Evolutionary conservation across 1,284 basidiomycete species (phyloP).

Genomic region (Anthracocystis setariae): DNA sequence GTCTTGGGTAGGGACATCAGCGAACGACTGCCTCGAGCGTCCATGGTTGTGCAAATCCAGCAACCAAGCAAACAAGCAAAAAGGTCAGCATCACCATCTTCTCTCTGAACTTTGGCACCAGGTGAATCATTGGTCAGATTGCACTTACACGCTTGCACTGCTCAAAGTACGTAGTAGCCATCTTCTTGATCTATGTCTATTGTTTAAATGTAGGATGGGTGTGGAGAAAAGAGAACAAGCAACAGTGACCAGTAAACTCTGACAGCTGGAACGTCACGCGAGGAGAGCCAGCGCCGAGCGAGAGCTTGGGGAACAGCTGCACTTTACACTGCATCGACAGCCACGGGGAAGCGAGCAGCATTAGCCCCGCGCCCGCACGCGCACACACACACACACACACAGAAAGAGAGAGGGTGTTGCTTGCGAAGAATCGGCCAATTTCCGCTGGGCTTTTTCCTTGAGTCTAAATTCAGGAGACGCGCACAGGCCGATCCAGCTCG

Average conservation of each 20-base stretch:
- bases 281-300: not conserved
- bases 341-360: slow-evolving; percentile 4
- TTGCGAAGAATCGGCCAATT: slow-evolving; percentile 10
- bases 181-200: slow-evolving; percentile 20
- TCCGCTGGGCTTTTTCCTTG: not conserved
- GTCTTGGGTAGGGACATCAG: slow-evolving; percentile 85
- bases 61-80: not conserved
- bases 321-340: not conserved
- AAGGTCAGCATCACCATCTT: slow-evolving; percentile 1
- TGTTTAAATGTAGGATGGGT: not conserved
- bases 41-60: not conserved
- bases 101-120: not conserved
- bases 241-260: not conserved
- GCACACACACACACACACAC: too few species aligned
- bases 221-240: not conserved
- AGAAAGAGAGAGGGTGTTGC: slow-evolving; percentile 15
- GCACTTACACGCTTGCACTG: slow-evolving; percentile 46
- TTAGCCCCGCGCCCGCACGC: slow-evolving; percentile 6
- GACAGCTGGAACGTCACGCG: slow-evolving; percentile 2
- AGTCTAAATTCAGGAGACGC: slow-evolving; percentile 12
- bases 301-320: too few species aligned
- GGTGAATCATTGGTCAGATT: not conserved
- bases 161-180: slow-evolving; percentile 46
- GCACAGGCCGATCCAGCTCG: slow-evolving; percentile 5
- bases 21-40: slow-evolving; percentile 54